Evolutionary conservation across 257 asterid genomes (phyloP).

Genomic region (Ajuga chamaepitys): DNA sequence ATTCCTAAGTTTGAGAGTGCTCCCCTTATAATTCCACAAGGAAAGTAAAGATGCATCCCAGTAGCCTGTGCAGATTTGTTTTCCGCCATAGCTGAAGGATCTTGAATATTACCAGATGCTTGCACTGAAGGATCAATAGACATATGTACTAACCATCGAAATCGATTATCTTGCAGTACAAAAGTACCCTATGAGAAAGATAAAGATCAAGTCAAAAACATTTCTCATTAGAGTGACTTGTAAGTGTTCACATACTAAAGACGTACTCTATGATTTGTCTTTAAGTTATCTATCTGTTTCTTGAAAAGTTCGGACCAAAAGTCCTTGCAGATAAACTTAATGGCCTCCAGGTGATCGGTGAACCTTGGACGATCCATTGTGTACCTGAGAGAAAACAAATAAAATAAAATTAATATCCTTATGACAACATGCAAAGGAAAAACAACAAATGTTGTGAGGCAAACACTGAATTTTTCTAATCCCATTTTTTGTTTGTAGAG

Average conservation of each 20-base stretch:
- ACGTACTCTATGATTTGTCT: constrained; percentile 93
- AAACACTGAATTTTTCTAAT: background rate
- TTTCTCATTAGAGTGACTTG: background rate
- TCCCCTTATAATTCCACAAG: constrained; percentile 96
- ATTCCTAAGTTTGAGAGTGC: constrained; percentile 98
- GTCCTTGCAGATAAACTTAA: constrained; percentile 97
- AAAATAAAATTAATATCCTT: background rate
- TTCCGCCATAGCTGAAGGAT: constrained; percentile 88
- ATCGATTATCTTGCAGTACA: constrained; percentile 88
- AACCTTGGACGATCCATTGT: constrained; percentile 94
- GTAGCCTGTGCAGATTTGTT: constrained; percentile 76
- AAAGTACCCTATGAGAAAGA: constrained; percentile 70
- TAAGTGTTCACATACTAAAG: constrained; percentile 8
- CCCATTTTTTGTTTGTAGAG: background rate
- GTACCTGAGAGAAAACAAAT: constrained; percentile 40
- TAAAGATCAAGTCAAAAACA: background rate
- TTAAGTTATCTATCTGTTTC: constrained; percentile 95
- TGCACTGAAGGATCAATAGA: constrained; percentile 72
- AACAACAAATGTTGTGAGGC: background rate
- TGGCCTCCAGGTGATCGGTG: constrained; percentile 90
- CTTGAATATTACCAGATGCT: constrained; percentile 74
- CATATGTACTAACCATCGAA: constrained; percentile 85
- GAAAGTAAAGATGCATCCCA: constrained; percentile 96
- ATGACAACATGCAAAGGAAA: background rate
- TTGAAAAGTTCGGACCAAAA: constrained; percentile 98